phyloP scores from a whole-genome alignment of 202 grass and related monocot genomes.

The Setaria viridis region DNA sequence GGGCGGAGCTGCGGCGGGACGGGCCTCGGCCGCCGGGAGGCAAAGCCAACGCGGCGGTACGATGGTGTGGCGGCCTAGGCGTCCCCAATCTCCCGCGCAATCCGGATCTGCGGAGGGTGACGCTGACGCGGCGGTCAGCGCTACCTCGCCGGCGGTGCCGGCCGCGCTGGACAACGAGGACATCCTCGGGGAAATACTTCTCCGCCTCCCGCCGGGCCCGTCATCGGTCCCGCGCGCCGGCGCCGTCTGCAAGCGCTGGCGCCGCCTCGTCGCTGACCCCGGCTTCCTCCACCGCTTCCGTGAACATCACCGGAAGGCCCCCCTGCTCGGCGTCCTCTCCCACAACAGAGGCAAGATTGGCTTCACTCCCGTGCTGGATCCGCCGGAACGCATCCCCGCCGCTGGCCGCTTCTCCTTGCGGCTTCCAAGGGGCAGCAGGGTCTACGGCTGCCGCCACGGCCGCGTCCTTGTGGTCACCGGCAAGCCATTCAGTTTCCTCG shows the following conservation, averaged over 20 bases:
- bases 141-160: background rate
- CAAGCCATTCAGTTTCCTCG: background rate
- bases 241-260: background rate
- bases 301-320: background rate
- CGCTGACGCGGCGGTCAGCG: background rate
- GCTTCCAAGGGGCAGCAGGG: background rate
- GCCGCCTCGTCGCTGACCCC: background rate
- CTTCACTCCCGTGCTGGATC: constrained; percentile 12
- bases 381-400: background rate
- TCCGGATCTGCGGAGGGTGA: background rate
- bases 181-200: constrained; percentile 7
- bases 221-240: constrained; percentile 2
- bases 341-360: background rate
- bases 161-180: constrained; percentile 26
- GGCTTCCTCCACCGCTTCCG: background rate
- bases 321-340: constrained; percentile 10
- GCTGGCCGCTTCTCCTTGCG: background rate
- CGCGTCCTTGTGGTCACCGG: background rate
- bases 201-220: background rate
- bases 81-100: background rate
- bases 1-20: background rate
- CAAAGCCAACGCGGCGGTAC: background rate
- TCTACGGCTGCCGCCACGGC: constrained; percentile 4
- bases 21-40: background rate
- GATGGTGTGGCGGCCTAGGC: constrained; percentile 7